Evolutionary conservation across 306 rosid genomes (phyloP).

Genomic region (Cicer bijugum): DNA sequence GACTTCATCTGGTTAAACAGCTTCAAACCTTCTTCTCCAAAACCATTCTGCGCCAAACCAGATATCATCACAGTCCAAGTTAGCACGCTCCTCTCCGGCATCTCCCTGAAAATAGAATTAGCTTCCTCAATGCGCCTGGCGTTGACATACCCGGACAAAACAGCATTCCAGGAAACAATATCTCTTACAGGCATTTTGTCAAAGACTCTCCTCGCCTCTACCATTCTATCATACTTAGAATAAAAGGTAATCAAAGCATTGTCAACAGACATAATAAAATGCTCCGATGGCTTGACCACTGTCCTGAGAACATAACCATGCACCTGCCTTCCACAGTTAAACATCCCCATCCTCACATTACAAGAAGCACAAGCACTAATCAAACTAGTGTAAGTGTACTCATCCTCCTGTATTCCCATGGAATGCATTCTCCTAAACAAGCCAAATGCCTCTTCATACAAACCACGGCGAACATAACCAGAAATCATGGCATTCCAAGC

Average conservation of each 20-base stretch:
- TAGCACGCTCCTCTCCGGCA: constrained; percentile 54
- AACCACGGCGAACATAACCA: constrained; percentile 51
- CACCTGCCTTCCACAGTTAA: constrained; percentile 49
- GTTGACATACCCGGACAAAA: constrained; percentile 56
- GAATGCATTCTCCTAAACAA: constrained; percentile 54
- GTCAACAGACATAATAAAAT: constrained; percentile 53
- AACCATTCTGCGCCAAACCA: constrained; percentile 57
- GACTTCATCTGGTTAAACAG: constrained; percentile 57
- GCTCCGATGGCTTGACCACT: constrained; percentile 45
- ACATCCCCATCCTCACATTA: constrained; percentile 49
- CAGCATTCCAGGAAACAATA: constrained; percentile 59
- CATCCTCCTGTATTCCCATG: constrained; percentile 54
- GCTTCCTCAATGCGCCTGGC: constrained; percentile 52
- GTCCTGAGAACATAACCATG: constrained; percentile 57
- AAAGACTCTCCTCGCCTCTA: constrained; percentile 50
- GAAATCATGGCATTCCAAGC: constrained; percentile 63
- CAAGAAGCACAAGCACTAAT: constrained; percentile 51
- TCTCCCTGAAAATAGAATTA: constrained; percentile 50
- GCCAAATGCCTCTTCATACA: constrained; percentile 47
- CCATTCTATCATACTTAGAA: constrained; percentile 46
- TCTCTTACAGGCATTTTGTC: constrained; percentile 49
- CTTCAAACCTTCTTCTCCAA: constrained; percentile 60
- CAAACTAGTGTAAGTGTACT: constrained; percentile 56
- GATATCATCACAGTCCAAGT: constrained; percentile 66
- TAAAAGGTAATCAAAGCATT: constrained; percentile 58